Percentiles rank a stretch among this genome's conserved stretches.
phyloP scores from a whole-genome alignment of 352 stramenopile species.

The Pythium dissotocum region DNA sequence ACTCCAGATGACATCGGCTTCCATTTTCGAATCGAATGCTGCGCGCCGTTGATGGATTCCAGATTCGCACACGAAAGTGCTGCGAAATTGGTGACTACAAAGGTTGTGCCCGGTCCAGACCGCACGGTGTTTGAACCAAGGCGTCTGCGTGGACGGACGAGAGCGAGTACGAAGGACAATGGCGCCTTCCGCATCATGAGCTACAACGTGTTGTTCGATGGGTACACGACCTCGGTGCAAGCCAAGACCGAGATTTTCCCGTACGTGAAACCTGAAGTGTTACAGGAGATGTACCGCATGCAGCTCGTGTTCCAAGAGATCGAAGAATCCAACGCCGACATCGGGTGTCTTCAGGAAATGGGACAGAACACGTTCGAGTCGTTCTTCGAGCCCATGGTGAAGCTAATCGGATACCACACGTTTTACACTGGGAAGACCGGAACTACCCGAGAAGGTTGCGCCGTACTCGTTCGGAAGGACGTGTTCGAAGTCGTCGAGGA shows the following conservation, averaged over 20 bases:
- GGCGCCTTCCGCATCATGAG: conserved; percentile 70
- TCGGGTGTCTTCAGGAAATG: conserved; percentile 80
- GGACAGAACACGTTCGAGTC: conserved; percentile 47
- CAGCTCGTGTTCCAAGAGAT: conserved; percentile 79
- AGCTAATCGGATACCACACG: conserved; percentile 44
- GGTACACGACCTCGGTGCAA: conserved; percentile 63
- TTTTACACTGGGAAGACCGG: conserved; percentile 72
- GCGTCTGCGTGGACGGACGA: conserved; percentile 20
- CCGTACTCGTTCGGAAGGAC: conserved; percentile 44
- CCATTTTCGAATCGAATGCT: conserved; percentile 58
- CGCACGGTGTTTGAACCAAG: conserved; percentile 53
- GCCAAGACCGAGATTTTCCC: conserved; percentile 62
- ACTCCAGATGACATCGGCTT: conserved; percentile 41
- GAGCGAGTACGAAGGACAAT: conserved; percentile 20
- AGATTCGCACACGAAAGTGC: conserved; percentile 43
- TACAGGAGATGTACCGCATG: conserved; percentile 71
- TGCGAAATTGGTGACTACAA: conserved; percentile 33
- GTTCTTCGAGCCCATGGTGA: conserved; percentile 65
- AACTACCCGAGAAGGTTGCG: conserved; percentile 69
- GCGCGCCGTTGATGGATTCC: conserved; percentile 37
- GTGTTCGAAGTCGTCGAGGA: conserved; percentile 54
- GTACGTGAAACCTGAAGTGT: conserved; percentile 43
- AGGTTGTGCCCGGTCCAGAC: conserved; percentile 45
- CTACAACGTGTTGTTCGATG: conserved; percentile 81
- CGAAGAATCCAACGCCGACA: conserved; percentile 52